These are phyloP conservation scores for Kitagawia praeruptora DNA, from an alignment of 129 eudicot species.

Conservation along the genomic window DNA sequence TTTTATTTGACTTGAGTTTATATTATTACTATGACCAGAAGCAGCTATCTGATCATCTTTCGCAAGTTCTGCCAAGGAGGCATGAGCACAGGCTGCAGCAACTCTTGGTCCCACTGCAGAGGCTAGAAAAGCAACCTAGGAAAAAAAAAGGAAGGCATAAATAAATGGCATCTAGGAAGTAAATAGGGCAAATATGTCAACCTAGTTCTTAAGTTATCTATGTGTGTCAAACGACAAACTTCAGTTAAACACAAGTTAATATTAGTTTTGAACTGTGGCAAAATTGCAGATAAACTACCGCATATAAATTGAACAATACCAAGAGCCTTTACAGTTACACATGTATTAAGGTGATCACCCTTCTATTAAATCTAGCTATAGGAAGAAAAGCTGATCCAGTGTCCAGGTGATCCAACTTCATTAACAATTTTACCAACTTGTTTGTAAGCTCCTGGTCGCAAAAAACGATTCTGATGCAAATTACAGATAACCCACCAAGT, in stretches of 20 bases:
- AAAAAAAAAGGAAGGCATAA: conserved; percentile 8
- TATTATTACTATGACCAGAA: conserved; percentile 29
- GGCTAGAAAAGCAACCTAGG: conserved; percentile 93
- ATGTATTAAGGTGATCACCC: neutral
- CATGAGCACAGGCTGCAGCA: conserved; percentile 99
- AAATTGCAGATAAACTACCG: neutral
- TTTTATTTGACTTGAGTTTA: conserved; percentile 40
- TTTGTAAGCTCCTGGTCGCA: neutral
- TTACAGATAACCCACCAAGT: neutral
- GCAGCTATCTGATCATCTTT: conserved; percentile 38
- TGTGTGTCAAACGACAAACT: neutral
- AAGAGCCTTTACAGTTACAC: neutral
- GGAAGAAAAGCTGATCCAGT: neutral
- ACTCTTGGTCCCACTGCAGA: conserved; percentile 97
- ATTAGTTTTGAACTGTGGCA: neutral
- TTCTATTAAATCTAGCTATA: neutral
- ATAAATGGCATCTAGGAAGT: conserved; percentile 1
- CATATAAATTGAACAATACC: neutral
- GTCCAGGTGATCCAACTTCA: neutral
- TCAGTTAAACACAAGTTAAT: neutral
- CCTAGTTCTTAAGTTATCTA: neutral
- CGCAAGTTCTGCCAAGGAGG: conserved; percentile 70
- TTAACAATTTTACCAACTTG: neutral
- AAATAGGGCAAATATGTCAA: neutral
- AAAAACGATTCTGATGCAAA: neutral